A percentile compares a stretch with the other conserved stretches of the same genome.
Evolutionary conservation across 2,329 filamentous ascomycete genomes (phyloP).

Genomic region (Aspergillus versicolor): DNA sequence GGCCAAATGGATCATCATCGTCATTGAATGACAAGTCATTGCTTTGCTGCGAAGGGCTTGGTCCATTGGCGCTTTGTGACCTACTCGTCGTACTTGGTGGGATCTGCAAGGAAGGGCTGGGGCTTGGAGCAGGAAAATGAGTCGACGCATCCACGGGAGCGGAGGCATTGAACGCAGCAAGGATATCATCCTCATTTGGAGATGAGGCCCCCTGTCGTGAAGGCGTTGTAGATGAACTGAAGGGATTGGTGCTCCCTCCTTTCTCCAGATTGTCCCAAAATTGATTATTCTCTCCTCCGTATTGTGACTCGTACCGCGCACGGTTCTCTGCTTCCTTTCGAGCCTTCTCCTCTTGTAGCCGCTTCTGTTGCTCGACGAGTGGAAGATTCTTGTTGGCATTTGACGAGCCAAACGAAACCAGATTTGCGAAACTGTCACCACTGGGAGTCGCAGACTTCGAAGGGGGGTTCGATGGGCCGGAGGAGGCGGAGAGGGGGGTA

Average conservation of each 20-base stretch:
- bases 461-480: slow-evolving; percentile 34
- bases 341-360: slow-evolving; percentile 72
- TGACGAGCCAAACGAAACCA: slow-evolving; percentile 58
- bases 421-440: slow-evolving; percentile 60
- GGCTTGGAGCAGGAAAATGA: slow-evolving; percentile 53
- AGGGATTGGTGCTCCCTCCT: slow-evolving; percentile 46
- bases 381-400: slow-evolving; percentile 65
- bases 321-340: slow-evolving; percentile 73
- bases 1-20: slow-evolving; percentile 80
- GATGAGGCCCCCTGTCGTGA: slow-evolving; percentile 52
- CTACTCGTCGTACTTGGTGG: slow-evolving; percentile 15
- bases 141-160: slow-evolving; percentile 61
- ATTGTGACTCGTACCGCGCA: slow-evolving; percentile 72
- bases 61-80: slow-evolving; percentile 15
- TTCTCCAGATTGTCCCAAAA: slow-evolving; percentile 74
- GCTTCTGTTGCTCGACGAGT: slow-evolving; percentile 63
- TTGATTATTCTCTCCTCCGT: slow-evolving; percentile 64
- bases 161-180: slow-evolving; percentile 61
- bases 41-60: slow-evolving; percentile 16
- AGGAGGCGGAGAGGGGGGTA: slow-evolving; percentile 39
- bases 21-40: slow-evolving; percentile 45
- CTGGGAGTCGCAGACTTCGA: slow-evolving; percentile 42
- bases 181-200: slow-evolving; percentile 57
- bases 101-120: slow-evolving; percentile 30
- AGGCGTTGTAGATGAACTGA: slow-evolving; percentile 37